Evolutionary conservation across 306 rosid species (phyloP).

Genomic region (Citrullus mucosospermus): DNA sequence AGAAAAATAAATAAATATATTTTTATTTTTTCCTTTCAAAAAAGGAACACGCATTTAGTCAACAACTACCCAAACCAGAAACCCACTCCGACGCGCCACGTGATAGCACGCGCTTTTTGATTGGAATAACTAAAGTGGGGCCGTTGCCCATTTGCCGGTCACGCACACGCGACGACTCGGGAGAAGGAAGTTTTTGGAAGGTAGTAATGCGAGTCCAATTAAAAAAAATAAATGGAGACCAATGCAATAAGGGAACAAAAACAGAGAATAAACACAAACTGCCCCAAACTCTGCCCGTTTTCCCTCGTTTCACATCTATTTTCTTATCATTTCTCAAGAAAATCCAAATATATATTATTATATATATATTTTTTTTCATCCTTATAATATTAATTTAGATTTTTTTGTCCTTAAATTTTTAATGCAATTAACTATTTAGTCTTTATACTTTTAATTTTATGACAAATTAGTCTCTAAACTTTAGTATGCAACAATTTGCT

Average conservation of each 20-base stretch:
- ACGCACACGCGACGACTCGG: neutral
- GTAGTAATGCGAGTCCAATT: neutral
- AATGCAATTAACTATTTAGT: neutral
- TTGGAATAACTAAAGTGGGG: neutral
- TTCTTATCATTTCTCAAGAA: neutral
- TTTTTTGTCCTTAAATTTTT: neutral
- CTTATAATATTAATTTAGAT: no score
- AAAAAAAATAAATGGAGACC: neutral
- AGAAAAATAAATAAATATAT: no score
- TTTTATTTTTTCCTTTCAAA: no score
- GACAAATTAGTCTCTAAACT: no score
- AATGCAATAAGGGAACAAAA: slow-evolving; percentile 1
- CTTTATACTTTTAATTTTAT: neutral
- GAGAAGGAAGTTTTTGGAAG: neutral
- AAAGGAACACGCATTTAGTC: neutral
- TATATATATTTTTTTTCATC: no score
- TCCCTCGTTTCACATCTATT: neutral
- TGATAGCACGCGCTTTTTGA: neutral
- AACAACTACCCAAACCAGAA: neutral
- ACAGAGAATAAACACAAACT: slow-evolving; percentile 2
- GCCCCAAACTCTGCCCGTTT: neutral
- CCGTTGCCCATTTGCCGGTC: neutral
- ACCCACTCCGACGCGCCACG: neutral
- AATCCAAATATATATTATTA: neutral
- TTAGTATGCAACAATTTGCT: no score